phyloP scores from a whole-genome alignment of 2,329 filamentous ascomycete species.

The Cordyceps fumosorosea region DNA sequence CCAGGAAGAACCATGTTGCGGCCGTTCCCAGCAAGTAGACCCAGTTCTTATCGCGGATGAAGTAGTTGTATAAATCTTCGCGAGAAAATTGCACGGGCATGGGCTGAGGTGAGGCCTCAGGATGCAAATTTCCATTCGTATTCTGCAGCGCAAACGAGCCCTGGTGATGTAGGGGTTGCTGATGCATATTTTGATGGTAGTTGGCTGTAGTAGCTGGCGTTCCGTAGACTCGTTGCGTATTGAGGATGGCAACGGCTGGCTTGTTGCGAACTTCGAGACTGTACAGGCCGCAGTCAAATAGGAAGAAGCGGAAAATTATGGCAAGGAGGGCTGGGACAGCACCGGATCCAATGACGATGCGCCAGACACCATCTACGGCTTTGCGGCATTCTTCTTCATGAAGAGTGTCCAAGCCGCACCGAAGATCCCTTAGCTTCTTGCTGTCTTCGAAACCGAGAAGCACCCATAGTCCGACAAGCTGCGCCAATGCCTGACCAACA shows the following conservation, averaged over 20 bases:
- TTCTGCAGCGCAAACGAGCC: slow-evolving; percentile 21
- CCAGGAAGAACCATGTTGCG: slow-evolving; percentile 47
- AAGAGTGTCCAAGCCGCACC: slow-evolving; percentile 40
- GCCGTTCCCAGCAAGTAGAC: slow-evolving; percentile 40
- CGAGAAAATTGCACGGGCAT: slow-evolving; percentile 43
- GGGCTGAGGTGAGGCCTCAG: slow-evolving; percentile 28
- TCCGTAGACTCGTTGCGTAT: slow-evolving; percentile 54
- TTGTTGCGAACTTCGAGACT: slow-evolving; percentile 59
- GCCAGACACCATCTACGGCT: slow-evolving; percentile 55
- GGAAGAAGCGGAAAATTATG: slow-evolving; percentile 59
- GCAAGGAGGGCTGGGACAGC: slow-evolving; percentile 57
- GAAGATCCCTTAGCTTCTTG: slow-evolving; percentile 36
- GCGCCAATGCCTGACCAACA: slow-evolving; percentile 58
- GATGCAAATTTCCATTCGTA: slow-evolving; percentile 25
- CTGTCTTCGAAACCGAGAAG: slow-evolving; percentile 38
- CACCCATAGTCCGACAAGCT: slow-evolving; percentile 52
- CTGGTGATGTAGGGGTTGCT: slow-evolving; percentile 1
- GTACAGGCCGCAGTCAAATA: slow-evolving; percentile 60
- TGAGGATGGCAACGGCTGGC: slow-evolving; percentile 49
- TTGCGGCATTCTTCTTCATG: slow-evolving; percentile 39
- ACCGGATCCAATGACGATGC: slow-evolving; percentile 60
- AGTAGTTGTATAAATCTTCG: slow-evolving; percentile 43
- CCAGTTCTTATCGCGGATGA: slow-evolving; percentile 42
- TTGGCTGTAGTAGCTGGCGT: slow-evolving; percentile 22
- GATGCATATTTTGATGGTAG: not conserved